Conservation (phyloP, 1,284 basidiomycete genomes). For the Apiotrichum mycotoxinovorans region DNA sequence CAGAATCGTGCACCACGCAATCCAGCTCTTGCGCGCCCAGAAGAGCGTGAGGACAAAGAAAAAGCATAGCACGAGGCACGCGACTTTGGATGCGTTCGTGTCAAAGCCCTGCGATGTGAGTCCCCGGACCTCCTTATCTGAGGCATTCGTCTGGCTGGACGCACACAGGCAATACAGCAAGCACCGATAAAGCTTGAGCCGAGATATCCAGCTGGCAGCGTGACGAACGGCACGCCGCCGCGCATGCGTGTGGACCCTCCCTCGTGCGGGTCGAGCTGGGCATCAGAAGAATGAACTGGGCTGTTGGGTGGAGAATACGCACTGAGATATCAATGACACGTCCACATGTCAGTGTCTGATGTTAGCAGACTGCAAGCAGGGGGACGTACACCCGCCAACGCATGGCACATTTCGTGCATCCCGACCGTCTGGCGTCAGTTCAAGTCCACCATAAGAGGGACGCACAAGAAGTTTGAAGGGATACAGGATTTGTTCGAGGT, state of each 20-base stretch:
- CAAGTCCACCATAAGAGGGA: slow-evolving; percentile 4
- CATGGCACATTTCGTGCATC: slow-evolving; percentile 84
- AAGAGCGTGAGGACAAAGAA: slow-evolving; percentile 91
- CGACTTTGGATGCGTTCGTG: slow-evolving; percentile 87
- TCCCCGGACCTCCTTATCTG: background rate
- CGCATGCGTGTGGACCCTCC: slow-evolving; percentile 91
- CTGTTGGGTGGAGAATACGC: too few species aligned
- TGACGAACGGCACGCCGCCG: slow-evolving; percentile 78
- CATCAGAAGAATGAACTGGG: slow-evolving; percentile 51
- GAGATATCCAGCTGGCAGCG: slow-evolving; percentile 78
- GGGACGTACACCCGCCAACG: slow-evolving; percentile 58
- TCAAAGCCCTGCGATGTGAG: slow-evolving; percentile 62
- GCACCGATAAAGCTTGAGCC: slow-evolving; percentile 90
- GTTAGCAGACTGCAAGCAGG: slow-evolving; percentile 15
- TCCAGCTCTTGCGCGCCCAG: slow-evolving; percentile 73
- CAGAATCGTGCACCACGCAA: slow-evolving; percentile 53
- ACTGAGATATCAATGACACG: slow-evolving; percentile 76
- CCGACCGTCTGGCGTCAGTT: slow-evolving; percentile 67
- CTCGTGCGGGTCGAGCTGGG: slow-evolving; percentile 62
- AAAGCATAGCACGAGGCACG: slow-evolving; percentile 71
- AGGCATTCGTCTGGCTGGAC: slow-evolving; percentile 6
- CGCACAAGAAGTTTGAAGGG: slow-evolving; percentile 75
- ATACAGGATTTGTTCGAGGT: slow-evolving; percentile 63
- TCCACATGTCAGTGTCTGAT: slow-evolving; percentile 75
- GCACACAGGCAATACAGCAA: slow-evolving; percentile 74